Base-by-base conservation (phyloP, 23 red algal species). In the Gracilaria domingensis region DNA sequence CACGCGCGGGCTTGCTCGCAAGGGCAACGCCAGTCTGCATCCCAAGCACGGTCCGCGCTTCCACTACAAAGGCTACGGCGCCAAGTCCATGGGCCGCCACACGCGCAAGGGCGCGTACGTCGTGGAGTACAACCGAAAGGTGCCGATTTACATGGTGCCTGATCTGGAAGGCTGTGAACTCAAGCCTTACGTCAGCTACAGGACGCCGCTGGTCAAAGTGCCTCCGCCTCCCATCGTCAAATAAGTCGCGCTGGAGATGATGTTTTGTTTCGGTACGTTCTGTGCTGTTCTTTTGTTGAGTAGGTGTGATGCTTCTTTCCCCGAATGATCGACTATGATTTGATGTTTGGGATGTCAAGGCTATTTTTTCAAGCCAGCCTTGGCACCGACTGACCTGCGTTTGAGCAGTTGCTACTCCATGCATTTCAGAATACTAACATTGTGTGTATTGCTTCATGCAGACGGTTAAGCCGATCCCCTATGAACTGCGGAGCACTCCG, bases 11-110 rank as follows among this genome's bases (percentile, higher is more conserved):
- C 80, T 93, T 8, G 89, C 89, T 23, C 89, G 89, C 26, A 93
- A 93, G 34, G 54, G 74, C 67, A 79, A 36, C 0, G 72, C 89
- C 32, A 78, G 59, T 51, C 89, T 93, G 26, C 93, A 95, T 80
- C 84, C 93, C 33, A 95, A 95, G 66, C 81, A 85, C 79, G 84
- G 93, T 7, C 75, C 75, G 35, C 38, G 60, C n/a, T 48, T 66
- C 38, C 84, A 71, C 79, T 56, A 95, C 69, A 95, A 95, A 57
- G 93, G 93, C 11, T 79, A 91, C 37, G 75, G 93, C 30, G 86
- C 84, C 11, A 70, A 70, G 59, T 88, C 73, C 42, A 49, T 89
- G 76, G 93, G 93, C 23, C 84, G 93, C 56, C 93, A 90, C 93
- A 95, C 93, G 23, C 85, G 79, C 48, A 76, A 75, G 61, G 93